phyloP scores from a whole-genome alignment of 2,329 filamentous ascomycete species.

The Penicillium occitanis region DNA sequence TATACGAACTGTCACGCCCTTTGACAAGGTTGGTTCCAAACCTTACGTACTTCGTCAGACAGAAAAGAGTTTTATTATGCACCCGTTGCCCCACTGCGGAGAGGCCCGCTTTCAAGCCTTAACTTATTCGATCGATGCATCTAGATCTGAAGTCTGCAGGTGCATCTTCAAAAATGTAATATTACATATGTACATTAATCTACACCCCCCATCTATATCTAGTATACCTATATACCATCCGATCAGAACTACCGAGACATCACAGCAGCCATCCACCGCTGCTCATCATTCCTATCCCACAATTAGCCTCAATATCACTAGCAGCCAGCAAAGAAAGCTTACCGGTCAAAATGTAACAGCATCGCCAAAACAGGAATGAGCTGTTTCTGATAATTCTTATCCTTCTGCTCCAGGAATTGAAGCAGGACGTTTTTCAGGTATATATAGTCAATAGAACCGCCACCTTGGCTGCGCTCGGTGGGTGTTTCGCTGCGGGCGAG shows the following conservation, averaged over 20 bases:
- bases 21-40: background rate
- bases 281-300: slow-evolving; percentile 65
- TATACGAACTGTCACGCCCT: background rate
- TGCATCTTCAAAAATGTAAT: background rate
- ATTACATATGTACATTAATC: slow-evolving; percentile 6
- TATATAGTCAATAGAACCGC: slow-evolving; percentile 55
- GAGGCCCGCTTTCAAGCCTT: background rate
- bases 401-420: slow-evolving; percentile 65
- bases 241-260: slow-evolving; percentile 44
- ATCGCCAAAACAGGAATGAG: slow-evolving; percentile 65
- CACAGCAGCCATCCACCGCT: slow-evolving; percentile 81
- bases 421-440: slow-evolving; percentile 67
- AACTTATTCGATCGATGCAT: background rate
- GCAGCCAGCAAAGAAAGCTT: slow-evolving; percentile 29
- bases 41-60: too few relatives aligned
- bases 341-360: slow-evolving; percentile 66
- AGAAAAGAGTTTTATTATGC: background rate
- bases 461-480: slow-evolving; percentile 22
- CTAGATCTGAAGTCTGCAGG: background rate
- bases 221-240: background rate
- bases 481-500: slow-evolving; percentile 40
- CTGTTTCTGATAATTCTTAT: slow-evolving; percentile 67
- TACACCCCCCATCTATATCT: background rate
- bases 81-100: slow-evolving; percentile 1
- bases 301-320: slow-evolving; percentile 21